Evolutionary conservation across 176 grass and related monocot species (phyloP).

Genomic region (Pharus latifolius): DNA sequence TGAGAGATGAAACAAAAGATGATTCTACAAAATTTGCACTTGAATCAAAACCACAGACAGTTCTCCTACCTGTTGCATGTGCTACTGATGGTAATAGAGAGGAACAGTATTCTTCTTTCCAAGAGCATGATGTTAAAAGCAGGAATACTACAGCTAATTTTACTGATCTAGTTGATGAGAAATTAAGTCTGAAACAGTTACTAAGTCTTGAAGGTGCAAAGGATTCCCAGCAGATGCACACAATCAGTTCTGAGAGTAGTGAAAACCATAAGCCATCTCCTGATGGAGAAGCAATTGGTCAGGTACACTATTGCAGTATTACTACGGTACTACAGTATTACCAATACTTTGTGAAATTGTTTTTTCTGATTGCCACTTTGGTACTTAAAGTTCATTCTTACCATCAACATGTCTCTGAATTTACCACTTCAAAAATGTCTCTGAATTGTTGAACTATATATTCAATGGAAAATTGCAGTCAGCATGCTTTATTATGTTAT

Average conservation of each 20-base stretch:
- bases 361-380: neutral
- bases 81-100: neutral
- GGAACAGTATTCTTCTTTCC: constrained; percentile 5
- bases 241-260: constrained; percentile 10
- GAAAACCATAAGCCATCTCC: constrained; percentile 26
- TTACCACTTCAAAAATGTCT: too few relatives aligned
- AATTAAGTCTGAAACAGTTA: neutral
- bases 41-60: constrained; percentile 14
- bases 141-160: neutral
- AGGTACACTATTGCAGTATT: constrained; percentile 37
- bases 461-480: neutral
- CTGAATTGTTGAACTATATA: neutral
- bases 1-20: constrained; percentile 1
- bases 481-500: neutral
- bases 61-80: constrained; percentile 13
- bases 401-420: neutral
- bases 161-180: constrained; percentile 1
- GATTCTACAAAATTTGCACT: constrained; percentile 11
- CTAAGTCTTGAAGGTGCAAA: constrained; percentile 15
- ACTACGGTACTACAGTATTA: neutral
- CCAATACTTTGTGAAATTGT: neutral
- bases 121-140: constrained; percentile 13
- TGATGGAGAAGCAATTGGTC: constrained; percentile 20
- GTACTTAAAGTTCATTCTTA: neutral
- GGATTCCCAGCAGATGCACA: constrained; percentile 6